A percentile compares a stretch with the other conserved stretches of the same genome.
Evolutionary conservation across 2,329 filamentous ascomycete genomes (phyloP).

Genomic region (Aspergillus calidoustus): DNA sequence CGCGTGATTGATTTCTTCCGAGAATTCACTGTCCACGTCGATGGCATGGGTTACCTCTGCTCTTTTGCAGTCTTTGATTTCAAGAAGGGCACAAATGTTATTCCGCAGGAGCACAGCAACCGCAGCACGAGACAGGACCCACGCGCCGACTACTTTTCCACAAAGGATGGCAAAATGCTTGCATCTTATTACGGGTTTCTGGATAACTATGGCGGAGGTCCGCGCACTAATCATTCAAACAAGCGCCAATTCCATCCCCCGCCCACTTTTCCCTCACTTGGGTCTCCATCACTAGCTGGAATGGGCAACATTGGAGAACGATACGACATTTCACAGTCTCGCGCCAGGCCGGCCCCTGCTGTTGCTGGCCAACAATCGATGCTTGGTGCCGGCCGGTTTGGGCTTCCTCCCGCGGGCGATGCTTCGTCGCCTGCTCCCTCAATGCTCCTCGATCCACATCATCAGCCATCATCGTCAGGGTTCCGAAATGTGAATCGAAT

Average conservation of each 20-base stretch:
- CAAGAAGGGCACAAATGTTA: slow-evolving; percentile 73
- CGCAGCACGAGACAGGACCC: slow-evolving; percentile 60
- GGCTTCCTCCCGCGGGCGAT: slow-evolving; percentile 30
- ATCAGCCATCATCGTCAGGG: slow-evolving; percentile 49
- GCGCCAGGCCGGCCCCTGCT: slow-evolving; percentile 25
- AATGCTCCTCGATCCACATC: slow-evolving; percentile 52
- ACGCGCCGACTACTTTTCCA: slow-evolving; percentile 89
- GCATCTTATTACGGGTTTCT: slow-evolving; percentile 94
- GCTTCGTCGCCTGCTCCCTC: slow-evolving; percentile 46
- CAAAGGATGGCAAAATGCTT: slow-evolving; percentile 98
- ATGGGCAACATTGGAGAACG: slow-evolving; percentile 49
- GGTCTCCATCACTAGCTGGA: slow-evolving; percentile 60
- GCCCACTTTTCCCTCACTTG: slow-evolving; percentile 73
- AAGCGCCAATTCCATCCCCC: slow-evolving; percentile 72
- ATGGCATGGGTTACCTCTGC: slow-evolving; percentile 93
- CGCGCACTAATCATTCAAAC: slow-evolving; percentile 61
- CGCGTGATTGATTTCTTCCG: slow-evolving; percentile 97
- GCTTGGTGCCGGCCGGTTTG: slow-evolving; percentile 34
- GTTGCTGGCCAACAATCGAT: slow-evolving; percentile 34
- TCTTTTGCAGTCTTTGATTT: slow-evolving; percentile 98
- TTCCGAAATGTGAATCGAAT: slow-evolving; percentile 36
- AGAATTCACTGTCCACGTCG: slow-evolving; percentile 95
- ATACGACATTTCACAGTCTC: slow-evolving; percentile 29
- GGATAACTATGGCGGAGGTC: slow-evolving; percentile 83
- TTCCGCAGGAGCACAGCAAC: slow-evolving; percentile 45